Percentiles rank a stretch among this genome's conserved stretches.
phyloP scores from a whole-genome alignment of 805 yeast genomes.

The Teunomyces barrocoloradensis region DNA sequence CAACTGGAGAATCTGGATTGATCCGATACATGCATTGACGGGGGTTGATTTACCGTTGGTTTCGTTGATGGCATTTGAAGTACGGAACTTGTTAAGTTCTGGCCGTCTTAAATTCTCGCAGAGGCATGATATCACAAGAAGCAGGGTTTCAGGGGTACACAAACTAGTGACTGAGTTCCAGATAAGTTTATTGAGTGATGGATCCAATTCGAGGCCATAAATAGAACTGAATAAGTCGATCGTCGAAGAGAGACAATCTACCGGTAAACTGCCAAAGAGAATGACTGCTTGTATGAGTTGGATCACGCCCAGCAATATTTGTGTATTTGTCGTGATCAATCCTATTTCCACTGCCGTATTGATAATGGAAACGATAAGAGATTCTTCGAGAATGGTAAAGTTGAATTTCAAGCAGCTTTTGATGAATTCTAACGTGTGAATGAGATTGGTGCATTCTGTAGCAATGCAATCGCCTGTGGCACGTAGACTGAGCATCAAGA shows the following conservation, averaged over 20 bases:
- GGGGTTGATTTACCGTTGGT: conserved; percentile 4
- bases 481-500: conserved; percentile 7
- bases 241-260: conserved; percentile 29
- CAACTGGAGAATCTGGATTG: conserved; percentile 35
- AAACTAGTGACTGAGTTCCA: conserved; percentile 42
- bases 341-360: conserved; percentile 36
- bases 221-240: conserved; percentile 48
- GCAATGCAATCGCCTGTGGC: conserved; percentile 1
- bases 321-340: conserved; percentile 34
- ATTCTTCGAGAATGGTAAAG: conserved; percentile 43
- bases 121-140: conserved; percentile 16
- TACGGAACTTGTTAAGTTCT: conserved; percentile 15
- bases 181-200: conserved; percentile 30
- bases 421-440: conserved; percentile 30
- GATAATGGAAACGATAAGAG: conserved; percentile 29
- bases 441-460: conserved; percentile 12
- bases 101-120: conserved; percentile 21
- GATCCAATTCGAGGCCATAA: conserved; percentile 27
- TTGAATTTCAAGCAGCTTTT: conserved; percentile 49
- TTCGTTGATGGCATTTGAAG: not conserved
- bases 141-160: conserved; percentile 34
- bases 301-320: conserved; percentile 37
- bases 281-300: conserved; percentile 43
- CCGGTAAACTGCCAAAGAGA: conserved; percentile 47
- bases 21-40: conserved; percentile 36